phyloP scores from a whole-genome alignment of 2,329 filamentous ascomycete species.

The Microsporum canis region DNA sequence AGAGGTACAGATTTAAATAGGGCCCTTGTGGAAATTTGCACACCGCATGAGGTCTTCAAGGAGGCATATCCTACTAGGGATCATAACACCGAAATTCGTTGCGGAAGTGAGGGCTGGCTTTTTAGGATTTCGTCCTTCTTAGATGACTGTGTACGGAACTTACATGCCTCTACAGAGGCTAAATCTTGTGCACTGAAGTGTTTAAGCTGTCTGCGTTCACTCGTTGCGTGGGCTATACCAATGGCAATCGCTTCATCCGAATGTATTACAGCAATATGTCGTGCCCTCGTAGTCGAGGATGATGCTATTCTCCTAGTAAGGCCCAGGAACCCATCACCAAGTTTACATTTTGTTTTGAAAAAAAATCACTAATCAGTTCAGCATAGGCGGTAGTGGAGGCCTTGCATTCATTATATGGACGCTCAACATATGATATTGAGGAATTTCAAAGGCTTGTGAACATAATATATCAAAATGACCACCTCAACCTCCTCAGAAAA shows the following conservation, averaged over 20 bases:
- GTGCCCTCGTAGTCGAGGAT: constrained; percentile 57
- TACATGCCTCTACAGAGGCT: constrained; percentile 55
- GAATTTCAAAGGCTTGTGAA: constrained; percentile 69
- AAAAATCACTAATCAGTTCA: not conserved
- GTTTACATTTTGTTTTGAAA: constrained; percentile 4
- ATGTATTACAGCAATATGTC: constrained; percentile 59
- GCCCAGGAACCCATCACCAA: constrained; percentile 1
- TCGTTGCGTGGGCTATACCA: constrained; percentile 78
- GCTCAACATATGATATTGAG: constrained; percentile 60
- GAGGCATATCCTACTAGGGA: constrained; percentile 68
- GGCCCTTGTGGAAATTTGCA: constrained; percentile 88
- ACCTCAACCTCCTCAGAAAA: constrained; percentile 58
- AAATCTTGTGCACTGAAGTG: constrained; percentile 63
- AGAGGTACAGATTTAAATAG: constrained; percentile 76
- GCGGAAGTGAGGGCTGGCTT: constrained; percentile 78
- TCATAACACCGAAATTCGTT: constrained; percentile 52
- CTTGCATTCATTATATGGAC: constrained; percentile 68
- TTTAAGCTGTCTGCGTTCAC: constrained; percentile 63
- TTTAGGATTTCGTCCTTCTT: constrained; percentile 64
- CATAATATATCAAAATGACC: constrained; percentile 64
- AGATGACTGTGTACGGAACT: constrained; percentile 56
- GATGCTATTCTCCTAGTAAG: constrained; percentile 63
- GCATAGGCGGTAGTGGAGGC: constrained; percentile 69
- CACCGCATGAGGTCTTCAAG: constrained; percentile 60
- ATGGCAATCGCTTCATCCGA: constrained; percentile 63